These are phyloP conservation scores for Verticillium dahliae DNA, from an alignment of 2,329 filamentous ascomycete species.

Conservation along the genomic window DNA sequence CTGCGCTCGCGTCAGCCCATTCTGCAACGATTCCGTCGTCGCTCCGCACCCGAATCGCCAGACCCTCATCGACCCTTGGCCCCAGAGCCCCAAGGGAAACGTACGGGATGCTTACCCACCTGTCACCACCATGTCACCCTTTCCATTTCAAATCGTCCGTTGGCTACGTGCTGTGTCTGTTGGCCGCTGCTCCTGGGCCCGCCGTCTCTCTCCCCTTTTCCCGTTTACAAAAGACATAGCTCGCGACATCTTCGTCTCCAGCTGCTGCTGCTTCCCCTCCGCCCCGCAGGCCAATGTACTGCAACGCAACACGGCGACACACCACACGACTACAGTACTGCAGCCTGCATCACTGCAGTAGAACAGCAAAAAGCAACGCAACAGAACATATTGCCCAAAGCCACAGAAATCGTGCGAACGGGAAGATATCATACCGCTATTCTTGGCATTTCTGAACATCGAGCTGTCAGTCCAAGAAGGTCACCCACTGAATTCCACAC, in stretches of 20 bases:
- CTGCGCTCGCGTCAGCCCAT: constrained; percentile 26
- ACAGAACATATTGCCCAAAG: background rate
- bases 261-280: background rate
- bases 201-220: background rate
- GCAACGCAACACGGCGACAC: background rate
- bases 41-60: constrained; percentile 26
- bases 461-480: background rate
- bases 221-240: background rate
- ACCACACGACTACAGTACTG: no score
- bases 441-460: background rate
- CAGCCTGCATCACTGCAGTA: background rate
- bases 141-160: constrained; percentile 10
- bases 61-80: constrained; percentile 15
- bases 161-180: background rate
- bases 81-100: constrained; percentile 5
- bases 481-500: background rate
- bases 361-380: background rate
- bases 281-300: background rate
- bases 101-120: background rate
- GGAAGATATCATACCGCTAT: background rate
- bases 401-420: background rate
- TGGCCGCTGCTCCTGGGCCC: background rate
- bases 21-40: constrained; percentile 16
- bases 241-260: background rate
- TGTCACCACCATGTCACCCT: constrained; percentile 11